Base-by-base conservation (phyloP, 805 yeast species). In the Saturnispora hagleri region DNA sequence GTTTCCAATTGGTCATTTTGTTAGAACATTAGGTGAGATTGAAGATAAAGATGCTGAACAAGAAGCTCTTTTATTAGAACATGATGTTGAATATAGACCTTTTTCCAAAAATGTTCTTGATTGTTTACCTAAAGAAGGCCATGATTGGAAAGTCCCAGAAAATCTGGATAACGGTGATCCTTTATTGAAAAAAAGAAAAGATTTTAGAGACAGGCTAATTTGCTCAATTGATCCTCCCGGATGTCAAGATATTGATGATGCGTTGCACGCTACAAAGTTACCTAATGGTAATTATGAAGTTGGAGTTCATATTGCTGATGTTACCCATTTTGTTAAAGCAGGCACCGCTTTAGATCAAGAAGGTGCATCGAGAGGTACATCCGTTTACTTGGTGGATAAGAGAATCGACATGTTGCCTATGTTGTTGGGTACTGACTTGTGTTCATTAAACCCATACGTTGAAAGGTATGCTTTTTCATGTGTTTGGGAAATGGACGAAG, bases 291-390 rank as follows among this genome's bases (percentile, higher is more conserved):
- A 91, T 65, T 89, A 79, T 73, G 96, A 93, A 66, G 96, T 93
- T 52, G 99, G 99, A 63, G 99, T 93, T 31, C 99, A 93, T 64
- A 93, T 93, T 72, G 99, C 99, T 9, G 99, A 93, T 70, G 99
- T 93, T 31, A 88, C 98, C 1, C 96, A 93, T 70, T 93, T 93
- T 63, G 99, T 93, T 45, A 89, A 89, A 68, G 84, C 99, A 0
- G 85, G 83, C 56, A 89, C 97, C 3, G 83, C 98, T 0, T 74
- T 93, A 54, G 99, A 93, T 65, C 84, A 80, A 44, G 99, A 93
- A 70, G 99, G 97, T 68, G 96, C 98, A 0, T 77, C 95, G 1
- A 81, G 99, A 69, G 98, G 97, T 61, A 93, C 99, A 0, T 90
- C 99, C 4, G 97, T 93, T 3, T 93, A 93, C 69, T 74, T 93